Evolutionary conservation across 305 asterid species (phyloP), one percentile per base, ranked within the genome.

Genomic region (Plantago coronopus): DNA sequence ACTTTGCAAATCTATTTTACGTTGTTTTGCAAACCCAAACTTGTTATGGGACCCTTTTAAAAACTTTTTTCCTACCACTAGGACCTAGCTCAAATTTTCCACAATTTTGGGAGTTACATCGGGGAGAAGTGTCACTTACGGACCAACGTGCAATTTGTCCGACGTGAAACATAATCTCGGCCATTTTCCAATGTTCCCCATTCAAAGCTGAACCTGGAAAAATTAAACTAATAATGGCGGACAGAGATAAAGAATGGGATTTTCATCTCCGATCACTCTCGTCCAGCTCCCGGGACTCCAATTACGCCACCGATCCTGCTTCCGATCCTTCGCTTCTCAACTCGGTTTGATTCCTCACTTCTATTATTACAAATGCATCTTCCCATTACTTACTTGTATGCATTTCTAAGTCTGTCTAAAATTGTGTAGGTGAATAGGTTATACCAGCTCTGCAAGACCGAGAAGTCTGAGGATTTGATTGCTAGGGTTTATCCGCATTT

Each of bases 401-500:
- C 4, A 14, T 57, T 7, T 17, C 17, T 38, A 9, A 48, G 19
- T 56, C 58, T 22, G 19, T 58, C n/a, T 51, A 19, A 44, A 22
- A 22, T 68, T 45, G 53, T 58, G 51, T 76, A 90, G 97, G 94
- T 83, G 73, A 88, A 67, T 61, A 77, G 78, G 75, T 75, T 91
- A 17, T 75, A 72, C 56, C 84, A 84, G 60, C 79, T 91, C 66
- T 88, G 98, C 76, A 88, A 72, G 75, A 68, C 71, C 63, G 90
- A 84, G 61, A 79, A 91, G 9, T 83, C 98, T 16, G 94, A 90
- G 55, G 98, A 86, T 63, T 76, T 84, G 57, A 78, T 85, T 5
- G 91, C 89, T 70, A 81, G 96, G 82, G 84, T 81, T 75, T 84
- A 81, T 75, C 98, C 98, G 31, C 84, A 84, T 72, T 81, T 91